A percentile compares a stretch with the other conserved stretches of the same genome.
Conservation (phyloP, 352 stramenopile genomes). For the Plasmopara halstedii region DNA sequence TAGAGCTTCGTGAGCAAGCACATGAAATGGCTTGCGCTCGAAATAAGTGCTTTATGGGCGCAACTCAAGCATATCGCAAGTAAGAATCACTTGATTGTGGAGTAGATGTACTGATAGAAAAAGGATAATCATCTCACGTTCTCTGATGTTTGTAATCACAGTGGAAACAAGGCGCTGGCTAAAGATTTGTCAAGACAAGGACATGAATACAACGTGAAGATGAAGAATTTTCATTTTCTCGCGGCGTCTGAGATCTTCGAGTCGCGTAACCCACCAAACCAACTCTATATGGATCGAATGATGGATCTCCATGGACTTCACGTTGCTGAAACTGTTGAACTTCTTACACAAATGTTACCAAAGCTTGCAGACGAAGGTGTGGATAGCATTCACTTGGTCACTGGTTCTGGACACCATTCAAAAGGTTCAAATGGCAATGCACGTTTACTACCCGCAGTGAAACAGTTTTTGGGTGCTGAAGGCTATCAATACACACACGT, state of each 20-base stretch:
- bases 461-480: conserved; percentile 68
- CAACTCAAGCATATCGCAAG: conserved; percentile 76
- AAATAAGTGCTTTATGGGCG: conserved; percentile 84
- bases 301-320: conserved; percentile 82
- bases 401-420: conserved; percentile 77
- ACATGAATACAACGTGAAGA: conserved; percentile 76
- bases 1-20: conserved; percentile 65
- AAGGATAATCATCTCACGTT: conserved; percentile 4
- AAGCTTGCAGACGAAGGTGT: conserved; percentile 62
- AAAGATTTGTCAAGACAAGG: conserved; percentile 68
- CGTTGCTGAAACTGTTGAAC: conserved; percentile 71
- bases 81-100: conserved; percentile 16
- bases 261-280: conserved; percentile 59
- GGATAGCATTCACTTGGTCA: conserved; percentile 73
- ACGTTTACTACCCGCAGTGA: conserved; percentile 63
- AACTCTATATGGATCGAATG: conserved; percentile 68
- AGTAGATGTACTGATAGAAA: background rate
- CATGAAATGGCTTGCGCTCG: conserved; percentile 72
- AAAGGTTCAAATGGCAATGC: conserved; percentile 57
- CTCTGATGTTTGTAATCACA: conserved; percentile 21
- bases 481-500: conserved; percentile 71
- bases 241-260: conserved; percentile 76
- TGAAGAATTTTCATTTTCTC: conserved; percentile 77
- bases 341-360: conserved; percentile 66
- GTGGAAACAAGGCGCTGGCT: conserved; percentile 66